Base-by-base conservation (phyloP, 805 yeast species). In the Suhomyces sp. region DNA sequence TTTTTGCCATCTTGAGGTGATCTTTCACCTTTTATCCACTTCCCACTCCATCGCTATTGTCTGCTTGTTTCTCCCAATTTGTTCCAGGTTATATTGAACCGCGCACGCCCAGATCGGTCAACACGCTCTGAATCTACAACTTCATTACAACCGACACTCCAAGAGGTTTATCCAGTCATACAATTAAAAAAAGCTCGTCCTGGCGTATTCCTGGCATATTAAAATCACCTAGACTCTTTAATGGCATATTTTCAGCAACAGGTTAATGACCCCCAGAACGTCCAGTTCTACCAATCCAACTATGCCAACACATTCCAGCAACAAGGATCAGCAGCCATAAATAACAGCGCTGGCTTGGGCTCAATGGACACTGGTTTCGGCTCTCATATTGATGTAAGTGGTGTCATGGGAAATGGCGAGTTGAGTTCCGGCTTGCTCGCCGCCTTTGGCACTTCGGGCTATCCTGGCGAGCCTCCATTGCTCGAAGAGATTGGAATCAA, bases 401-500 rank as follows among this genome's bases (percentile, higher is more conserved):
- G 79, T 5, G 65, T 62, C 15, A 76, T 76, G 77, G 77, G 75
- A 10, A 60, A 60, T 13, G 71, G 79, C 54, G 75, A 76, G 49
- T 74, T 93, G 47, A 78, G 89, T 1, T 74, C 83, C 0, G 99
- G 99, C 0, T 64, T 91, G 45, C 68, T 96, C 4, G 96, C 97
- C 3, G 99, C 98, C 0, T 86, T 94, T 62, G 89, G 97, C 1
- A 87, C 97, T 0, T 77, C 87, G 0, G 99, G 99, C 0, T 94
- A 94, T 64, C 85, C 97, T 0, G 93, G 91, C n/a, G 99, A 94
- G 67, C 92, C 96, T 0, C 91, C 97, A 2, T 74, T 94, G 44
- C 73, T 94, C 48, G 96, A 94, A 65, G 99, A 94, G 65, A 70
- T 94, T 22, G 99, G 98, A 2, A 89, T 94, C 64, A 92, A 94